Evolutionary conservation across 441 rosid species (phyloP).

Genomic region (Erysimum pusillum): DNA sequence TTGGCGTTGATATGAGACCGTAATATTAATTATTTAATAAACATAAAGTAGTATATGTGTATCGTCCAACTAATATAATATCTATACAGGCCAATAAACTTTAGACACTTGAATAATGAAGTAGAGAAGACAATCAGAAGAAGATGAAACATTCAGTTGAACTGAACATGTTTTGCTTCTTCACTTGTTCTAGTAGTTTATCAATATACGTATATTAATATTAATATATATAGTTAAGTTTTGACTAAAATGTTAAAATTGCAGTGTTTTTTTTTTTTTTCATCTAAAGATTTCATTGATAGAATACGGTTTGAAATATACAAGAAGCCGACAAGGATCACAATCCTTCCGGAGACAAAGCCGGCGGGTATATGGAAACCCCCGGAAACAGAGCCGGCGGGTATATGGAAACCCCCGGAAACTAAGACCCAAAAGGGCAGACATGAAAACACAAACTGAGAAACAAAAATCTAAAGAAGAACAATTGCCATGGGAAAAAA

Average conservation of each 20-base stretch:
- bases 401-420: no score
- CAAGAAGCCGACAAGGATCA: no score
- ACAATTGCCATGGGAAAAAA: no score
- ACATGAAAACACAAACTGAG: no score
- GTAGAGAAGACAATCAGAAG: slow-evolving; percentile 48
- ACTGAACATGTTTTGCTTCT: slow-evolving; percentile 51
- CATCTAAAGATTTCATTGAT: no score
- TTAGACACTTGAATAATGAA: slow-evolving; percentile 41
- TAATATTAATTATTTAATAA: slow-evolving; percentile 21
- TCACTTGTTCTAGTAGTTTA: slow-evolving; percentile 36
- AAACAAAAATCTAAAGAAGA: no score
- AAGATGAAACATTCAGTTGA: slow-evolving; percentile 45
- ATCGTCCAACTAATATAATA: slow-evolving; percentile 33
- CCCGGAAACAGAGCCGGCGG: no score
- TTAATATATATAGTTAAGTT: background rate
- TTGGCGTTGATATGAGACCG: slow-evolving; percentile 29
- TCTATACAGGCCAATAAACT: slow-evolving; percentile 22
- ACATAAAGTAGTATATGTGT: background rate
- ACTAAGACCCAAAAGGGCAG: no score
- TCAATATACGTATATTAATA: background rate
- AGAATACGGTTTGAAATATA: no score
- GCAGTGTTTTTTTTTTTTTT: background rate
- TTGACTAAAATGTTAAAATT: background rate
- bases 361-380: no score
- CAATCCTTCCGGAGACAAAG: no score